phyloP scores from a whole-genome alignment of 352 stramenopile species.

The Chrysophaeum taylorii region DNA sequence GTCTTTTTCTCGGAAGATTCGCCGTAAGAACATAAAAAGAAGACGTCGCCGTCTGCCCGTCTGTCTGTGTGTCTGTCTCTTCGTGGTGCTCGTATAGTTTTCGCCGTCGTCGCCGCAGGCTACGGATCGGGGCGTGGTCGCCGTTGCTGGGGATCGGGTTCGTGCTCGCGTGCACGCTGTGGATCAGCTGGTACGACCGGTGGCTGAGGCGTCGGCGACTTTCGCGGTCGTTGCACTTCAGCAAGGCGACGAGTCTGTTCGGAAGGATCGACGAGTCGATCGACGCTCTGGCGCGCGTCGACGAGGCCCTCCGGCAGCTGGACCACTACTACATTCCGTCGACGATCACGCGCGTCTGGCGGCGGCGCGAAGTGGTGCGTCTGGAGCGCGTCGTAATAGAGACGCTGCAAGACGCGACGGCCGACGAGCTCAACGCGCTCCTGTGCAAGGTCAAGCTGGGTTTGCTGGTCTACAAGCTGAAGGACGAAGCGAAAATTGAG shows the following conservation, averaged over 20 bases:
- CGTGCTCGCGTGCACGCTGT: constrained; percentile 60
- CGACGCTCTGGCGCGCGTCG: constrained; percentile 36
- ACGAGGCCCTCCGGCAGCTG: constrained; percentile 45
- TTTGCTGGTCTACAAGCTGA: constrained; percentile 97
- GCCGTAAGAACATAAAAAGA: no score
- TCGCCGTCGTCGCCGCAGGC: no score
- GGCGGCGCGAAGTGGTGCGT: constrained; percentile 10
- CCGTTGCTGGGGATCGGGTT: constrained; percentile 57
- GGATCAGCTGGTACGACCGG: constrained; percentile 63
- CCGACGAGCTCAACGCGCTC: constrained; percentile 92
- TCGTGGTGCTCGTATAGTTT: no score
- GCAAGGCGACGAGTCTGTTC: constrained; percentile 36
- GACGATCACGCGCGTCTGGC: constrained; percentile 38
- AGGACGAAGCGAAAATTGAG: constrained; percentile 58
- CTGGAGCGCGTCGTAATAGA: constrained; percentile 87
- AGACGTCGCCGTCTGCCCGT: no score
- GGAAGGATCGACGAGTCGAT: constrained; percentile 40
- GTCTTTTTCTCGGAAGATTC: constrained; percentile 86
- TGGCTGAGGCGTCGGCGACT: constrained; percentile 56
- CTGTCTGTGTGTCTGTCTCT: no score
- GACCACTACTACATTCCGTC: constrained; percentile 58
- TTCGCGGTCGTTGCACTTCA: constrained; percentile 41
- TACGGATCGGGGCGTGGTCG: constrained; percentile 59
- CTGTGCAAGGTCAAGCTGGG: constrained; percentile 82
- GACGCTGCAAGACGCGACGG: constrained; percentile 80